Evolutionary conservation across 106 monocot species (phyloP).

Genomic region (Acorus gramineus): DNA sequence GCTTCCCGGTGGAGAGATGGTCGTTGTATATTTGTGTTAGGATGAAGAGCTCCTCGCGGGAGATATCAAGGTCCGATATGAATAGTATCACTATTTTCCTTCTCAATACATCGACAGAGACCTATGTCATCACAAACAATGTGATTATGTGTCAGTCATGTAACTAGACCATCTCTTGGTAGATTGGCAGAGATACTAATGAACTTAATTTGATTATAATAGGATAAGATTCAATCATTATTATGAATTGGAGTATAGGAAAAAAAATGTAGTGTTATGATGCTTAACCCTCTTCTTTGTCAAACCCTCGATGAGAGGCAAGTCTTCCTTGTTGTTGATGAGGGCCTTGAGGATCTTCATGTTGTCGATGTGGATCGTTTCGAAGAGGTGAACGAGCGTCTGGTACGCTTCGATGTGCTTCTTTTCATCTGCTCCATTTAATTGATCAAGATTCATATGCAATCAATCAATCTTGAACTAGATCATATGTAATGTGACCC

Average conservation of each 20-base stretch:
- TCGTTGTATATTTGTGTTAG: constrained; percentile 65
- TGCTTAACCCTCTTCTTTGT: constrained; percentile 35
- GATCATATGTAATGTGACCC: not conserved
- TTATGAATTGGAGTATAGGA: too few relatives aligned
- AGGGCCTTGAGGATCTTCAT: constrained; percentile 64
- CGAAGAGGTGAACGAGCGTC: constrained; percentile 48
- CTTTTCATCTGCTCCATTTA: constrained; percentile 40
- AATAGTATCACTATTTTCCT: constrained; percentile 71
- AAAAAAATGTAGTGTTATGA: too few relatives aligned
- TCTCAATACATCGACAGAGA: constrained; percentile 40
- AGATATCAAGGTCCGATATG: constrained; percentile 57
- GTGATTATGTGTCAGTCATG: too few relatives aligned
- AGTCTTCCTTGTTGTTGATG: constrained; percentile 53
- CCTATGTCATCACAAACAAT: too few relatives aligned
- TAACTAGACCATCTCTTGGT: too few relatives aligned
- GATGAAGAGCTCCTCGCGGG: constrained; percentile 61
- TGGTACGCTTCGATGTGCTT: constrained; percentile 54
- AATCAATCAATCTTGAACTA: not conserved
- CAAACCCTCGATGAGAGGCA: constrained; percentile 43
- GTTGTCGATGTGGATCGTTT: constrained; percentile 62
- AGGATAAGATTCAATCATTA: too few relatives aligned
- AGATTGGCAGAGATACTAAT: too few relatives aligned
- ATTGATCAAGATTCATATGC: not conserved
- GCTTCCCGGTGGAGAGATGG: constrained; percentile 29
- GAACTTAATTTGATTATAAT: too few relatives aligned